These are phyloP conservation scores for Psophocarpus tetragonolobus DNA, from an alignment of 306 rosid species.

Conservation along the genomic window DNA sequence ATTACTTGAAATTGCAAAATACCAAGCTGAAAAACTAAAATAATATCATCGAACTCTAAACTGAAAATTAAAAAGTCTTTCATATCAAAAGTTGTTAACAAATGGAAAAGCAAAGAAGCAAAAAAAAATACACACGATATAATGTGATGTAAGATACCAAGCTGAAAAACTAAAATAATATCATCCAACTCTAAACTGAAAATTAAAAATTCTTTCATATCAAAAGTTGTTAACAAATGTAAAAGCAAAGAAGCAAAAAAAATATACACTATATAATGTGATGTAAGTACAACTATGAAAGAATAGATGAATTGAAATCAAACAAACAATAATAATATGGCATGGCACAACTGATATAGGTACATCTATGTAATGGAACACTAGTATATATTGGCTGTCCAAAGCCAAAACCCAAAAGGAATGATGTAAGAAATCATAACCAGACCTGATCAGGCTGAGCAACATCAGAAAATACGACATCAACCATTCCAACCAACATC, in stretches of 20 bases:
- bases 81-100: not conserved
- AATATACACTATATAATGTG: not conserved
- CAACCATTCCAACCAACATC: constrained; percentile 98
- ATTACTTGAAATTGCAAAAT: not conserved
- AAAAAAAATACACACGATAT: not conserved
- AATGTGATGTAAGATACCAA: not conserved
- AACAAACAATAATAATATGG: not conserved
- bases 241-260: not conserved
- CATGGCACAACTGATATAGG: not conserved
- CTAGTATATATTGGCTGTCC: not conserved
- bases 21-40: not conserved
- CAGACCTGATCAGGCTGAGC: constrained; percentile 99
- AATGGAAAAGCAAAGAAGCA: not conserved
- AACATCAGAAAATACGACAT: constrained; percentile 96
- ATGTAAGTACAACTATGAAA: not conserved
- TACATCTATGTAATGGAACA: not conserved
- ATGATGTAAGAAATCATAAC: not conserved
- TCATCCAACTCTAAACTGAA: not conserved
- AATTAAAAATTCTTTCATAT: not conserved
- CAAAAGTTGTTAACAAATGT: not conserved
- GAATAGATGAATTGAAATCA: not conserved
- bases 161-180: not conserved
- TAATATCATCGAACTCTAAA: not conserved
- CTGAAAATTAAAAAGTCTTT: not conserved
- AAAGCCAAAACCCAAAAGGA: not conserved